Conservation (phyloP, 352 stramenopile genomes). For the Thalassiosira hispida region DNA sequence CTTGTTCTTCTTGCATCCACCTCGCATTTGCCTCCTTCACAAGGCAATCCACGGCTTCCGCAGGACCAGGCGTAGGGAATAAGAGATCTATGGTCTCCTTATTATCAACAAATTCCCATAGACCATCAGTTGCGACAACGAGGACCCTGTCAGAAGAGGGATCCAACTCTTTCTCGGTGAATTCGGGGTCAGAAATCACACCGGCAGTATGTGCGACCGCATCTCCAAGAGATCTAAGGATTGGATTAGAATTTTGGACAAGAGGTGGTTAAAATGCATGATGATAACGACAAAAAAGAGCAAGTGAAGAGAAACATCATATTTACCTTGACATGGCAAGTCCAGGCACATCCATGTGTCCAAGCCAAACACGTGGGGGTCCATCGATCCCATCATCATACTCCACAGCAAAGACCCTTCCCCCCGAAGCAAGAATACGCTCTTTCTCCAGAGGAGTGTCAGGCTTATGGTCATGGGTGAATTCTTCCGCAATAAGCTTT, state of each 20-base stretch:
- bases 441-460: slow-evolving; percentile 94
- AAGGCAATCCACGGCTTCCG: slow-evolving; percentile 89
- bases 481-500: slow-evolving; percentile 82
- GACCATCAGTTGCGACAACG: slow-evolving; percentile 95
- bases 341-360: slow-evolving; percentile 97
- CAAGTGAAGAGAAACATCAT: slow-evolving; percentile 9
- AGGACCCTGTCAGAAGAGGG: slow-evolving; percentile 90
- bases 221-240: slow-evolving; percentile 91
- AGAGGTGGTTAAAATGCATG: slow-evolving; percentile 16
- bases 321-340: slow-evolving; percentile 94
- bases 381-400: slow-evolving; percentile 99
- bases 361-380: slow-evolving; percentile 96
- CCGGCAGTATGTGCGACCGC: slow-evolving; percentile 95
- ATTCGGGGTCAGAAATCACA: slow-evolving; percentile 95
- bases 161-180: slow-evolving; percentile 87
- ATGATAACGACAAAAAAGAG: slow-evolving; percentile 3
- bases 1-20: slow-evolving; percentile 99
- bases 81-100: slow-evolving; percentile 91
- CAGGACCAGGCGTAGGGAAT: slow-evolving; percentile 64
- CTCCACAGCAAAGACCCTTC: slow-evolving; percentile 97
- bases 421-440: slow-evolving; percentile 92
- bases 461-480: slow-evolving; percentile 98
- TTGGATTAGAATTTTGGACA: background rate
- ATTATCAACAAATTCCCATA: slow-evolving; percentile 99
- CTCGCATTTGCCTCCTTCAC: slow-evolving; percentile 94